phyloP scores from a whole-genome alignment of 768 basidiomycete genomes.

The Nevesoporus exiguus region DNA sequence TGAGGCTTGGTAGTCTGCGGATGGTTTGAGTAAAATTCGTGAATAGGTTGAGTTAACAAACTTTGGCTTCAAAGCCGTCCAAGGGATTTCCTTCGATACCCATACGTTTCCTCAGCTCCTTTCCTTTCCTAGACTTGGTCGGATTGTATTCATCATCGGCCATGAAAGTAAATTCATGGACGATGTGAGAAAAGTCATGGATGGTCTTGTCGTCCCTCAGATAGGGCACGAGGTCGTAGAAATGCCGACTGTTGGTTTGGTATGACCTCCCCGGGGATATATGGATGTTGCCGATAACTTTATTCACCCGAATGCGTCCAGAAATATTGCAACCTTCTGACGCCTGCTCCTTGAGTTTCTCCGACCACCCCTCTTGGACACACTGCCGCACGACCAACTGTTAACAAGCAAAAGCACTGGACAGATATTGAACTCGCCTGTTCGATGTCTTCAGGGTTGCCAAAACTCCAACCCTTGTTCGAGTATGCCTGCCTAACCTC shows the following conservation, averaged over 20 bases:
- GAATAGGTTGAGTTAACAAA: constrained; percentile 30
- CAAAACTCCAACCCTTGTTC: constrained; percentile 93
- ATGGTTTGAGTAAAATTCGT: not conserved
- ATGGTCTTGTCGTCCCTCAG: constrained; percentile 81
- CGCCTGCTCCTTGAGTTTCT: constrained; percentile 88
- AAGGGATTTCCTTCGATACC: constrained; percentile 77
- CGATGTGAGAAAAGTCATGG: constrained; percentile 90
- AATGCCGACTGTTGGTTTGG: constrained; percentile 75
- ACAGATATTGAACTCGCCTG: constrained; percentile 56
- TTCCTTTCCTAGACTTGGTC: constrained; percentile 57
- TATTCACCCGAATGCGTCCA: constrained; percentile 92
- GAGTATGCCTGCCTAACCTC: constrained; percentile 89
- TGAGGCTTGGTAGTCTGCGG: constrained; percentile 68
- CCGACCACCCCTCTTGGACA: constrained; percentile 89
- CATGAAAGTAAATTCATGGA: constrained; percentile 77
- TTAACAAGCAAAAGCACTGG: not conserved
- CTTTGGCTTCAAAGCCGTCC: constrained; percentile 58
- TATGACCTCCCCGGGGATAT: constrained; percentile 95
- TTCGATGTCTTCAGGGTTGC: constrained; percentile 85
- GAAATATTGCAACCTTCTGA: constrained; percentile 93
- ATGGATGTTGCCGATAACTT: constrained; percentile 94
- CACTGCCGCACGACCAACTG: constrained; percentile 52
- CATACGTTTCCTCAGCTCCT: constrained; percentile 64
- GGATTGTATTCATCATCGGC: constrained; percentile 80
- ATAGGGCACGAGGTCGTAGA: constrained; percentile 92